Evolutionary conservation across 352 stramenopile genomes (phyloP).

Genomic region (Phytophthora sojae): DNA sequence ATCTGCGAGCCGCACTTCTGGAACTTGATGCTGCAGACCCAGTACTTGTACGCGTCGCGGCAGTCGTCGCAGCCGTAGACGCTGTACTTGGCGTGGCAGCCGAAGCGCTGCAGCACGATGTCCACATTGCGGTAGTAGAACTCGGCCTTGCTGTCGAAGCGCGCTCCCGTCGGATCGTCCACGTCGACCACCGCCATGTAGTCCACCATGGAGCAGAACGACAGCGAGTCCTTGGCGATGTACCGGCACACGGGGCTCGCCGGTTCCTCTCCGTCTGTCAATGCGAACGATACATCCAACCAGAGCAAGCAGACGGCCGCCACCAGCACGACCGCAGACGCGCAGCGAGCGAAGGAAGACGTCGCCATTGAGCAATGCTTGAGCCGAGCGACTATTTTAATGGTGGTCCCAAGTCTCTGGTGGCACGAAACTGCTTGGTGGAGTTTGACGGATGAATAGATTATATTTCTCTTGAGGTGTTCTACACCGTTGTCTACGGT

Average conservation of each 20-base stretch:
- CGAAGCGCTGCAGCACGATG: constrained; percentile 83
- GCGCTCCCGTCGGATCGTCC: constrained; percentile 52
- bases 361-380: not conserved
- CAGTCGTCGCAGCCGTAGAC: constrained; percentile 87
- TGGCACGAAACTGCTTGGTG: constrained; percentile 26
- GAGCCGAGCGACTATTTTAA: constrained; percentile 16
- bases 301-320: constrained; percentile 1
- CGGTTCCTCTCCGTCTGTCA: constrained; percentile 55
- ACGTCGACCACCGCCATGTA: constrained; percentile 78
- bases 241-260: constrained; percentile 48
- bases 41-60: constrained; percentile 91
- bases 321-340: not conserved
- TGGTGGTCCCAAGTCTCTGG: not conserved
- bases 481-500: not conserved
- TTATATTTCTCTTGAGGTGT: constrained; percentile 15
- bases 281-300: not conserved
- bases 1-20: constrained; percentile 63
- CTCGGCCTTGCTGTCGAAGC: constrained; percentile 68
- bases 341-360: not conserved
- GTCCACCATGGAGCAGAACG: constrained; percentile 88
- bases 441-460: not conserved
- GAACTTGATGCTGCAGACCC: constrained; percentile 88
- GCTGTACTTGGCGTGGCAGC: constrained; percentile 82
- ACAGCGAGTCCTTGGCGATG: constrained; percentile 70
- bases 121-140: constrained; percentile 87